Percentiles rank a stretch among this genome's conserved stretches.
phyloP scores from a whole-genome alignment of 768 basidiomycete genomes.

The Galerina marginata region DNA sequence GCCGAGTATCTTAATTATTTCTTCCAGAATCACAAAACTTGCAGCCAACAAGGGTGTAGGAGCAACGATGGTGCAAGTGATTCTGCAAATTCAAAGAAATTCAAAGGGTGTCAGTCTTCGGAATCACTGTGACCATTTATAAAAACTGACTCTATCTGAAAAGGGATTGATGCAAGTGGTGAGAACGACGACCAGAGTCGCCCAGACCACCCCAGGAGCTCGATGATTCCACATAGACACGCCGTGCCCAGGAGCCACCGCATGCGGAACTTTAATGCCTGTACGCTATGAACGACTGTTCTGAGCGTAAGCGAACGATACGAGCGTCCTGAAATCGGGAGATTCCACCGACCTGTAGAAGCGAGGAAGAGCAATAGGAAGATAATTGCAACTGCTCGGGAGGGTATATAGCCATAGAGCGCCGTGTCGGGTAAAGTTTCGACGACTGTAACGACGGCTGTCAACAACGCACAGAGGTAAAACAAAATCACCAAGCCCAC shows the following conservation, averaged over 20 bases:
- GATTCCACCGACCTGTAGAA: not conserved
- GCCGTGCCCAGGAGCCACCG: conserved; percentile 27
- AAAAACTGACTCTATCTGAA: conserved; percentile 22
- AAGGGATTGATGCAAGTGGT: conserved; percentile 15
- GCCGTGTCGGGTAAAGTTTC: not conserved
- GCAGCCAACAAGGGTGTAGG: conserved; percentile 63
- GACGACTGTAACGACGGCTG: not conserved
- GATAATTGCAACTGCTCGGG: conserved; percentile 3
- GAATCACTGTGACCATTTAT: not conserved
- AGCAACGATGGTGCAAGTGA: conserved; percentile 53
- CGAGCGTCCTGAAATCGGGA: not conserved
- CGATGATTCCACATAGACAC: conserved; percentile 22
- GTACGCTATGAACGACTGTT: conserved; percentile 18
- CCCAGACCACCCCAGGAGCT: conserved; percentile 27
- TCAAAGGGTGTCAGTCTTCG: not conserved
- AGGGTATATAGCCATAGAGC: conserved; percentile 13
- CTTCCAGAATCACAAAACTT: conserved; percentile 60
- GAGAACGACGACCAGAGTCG: conserved; percentile 24
- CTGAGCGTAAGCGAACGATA: not conserved
- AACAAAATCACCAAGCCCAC: not conserved
- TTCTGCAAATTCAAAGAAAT: conserved; percentile 38
- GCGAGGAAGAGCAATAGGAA: conserved; percentile 4
- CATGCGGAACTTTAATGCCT: conserved; percentile 18
- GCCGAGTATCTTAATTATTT: conserved; percentile 48
- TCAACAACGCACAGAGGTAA: not conserved